phyloP scores from a whole-genome alignment of 2,329 filamentous ascomycete species.

The Rutstroemia sydowiana region DNA sequence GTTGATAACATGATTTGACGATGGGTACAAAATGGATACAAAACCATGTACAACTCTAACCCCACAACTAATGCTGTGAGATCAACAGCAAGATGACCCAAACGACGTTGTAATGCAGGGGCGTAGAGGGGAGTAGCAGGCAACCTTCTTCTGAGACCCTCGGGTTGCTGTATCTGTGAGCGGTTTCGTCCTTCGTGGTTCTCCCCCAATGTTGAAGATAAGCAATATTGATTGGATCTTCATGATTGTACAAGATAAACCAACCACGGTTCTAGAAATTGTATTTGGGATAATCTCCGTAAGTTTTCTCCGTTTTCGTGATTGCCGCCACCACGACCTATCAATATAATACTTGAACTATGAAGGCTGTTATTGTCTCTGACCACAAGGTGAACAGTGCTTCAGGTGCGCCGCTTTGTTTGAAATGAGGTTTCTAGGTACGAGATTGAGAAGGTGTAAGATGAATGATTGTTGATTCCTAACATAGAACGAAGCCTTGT shows the following conservation, averaged over 20 bases:
- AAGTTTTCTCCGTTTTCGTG: conserved; percentile 7
- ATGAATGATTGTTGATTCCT: not conserved
- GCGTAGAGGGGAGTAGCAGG: conserved; percentile 8
- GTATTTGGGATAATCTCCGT: conserved; percentile 7
- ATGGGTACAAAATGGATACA: conserved; percentile 5
- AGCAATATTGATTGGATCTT: conserved; percentile 2
- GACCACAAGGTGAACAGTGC: conserved; percentile 5
- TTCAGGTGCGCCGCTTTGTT: conserved; percentile 5
- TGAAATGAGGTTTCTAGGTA: not conserved
- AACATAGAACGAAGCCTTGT: too few species aligned
- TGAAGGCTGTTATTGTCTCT: conserved; percentile 3
- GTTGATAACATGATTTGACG: conserved; percentile 5
- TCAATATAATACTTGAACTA: not conserved
- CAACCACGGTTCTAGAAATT: conserved; percentile 3
- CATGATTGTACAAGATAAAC: conserved; percentile 1
- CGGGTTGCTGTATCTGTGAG: conserved; percentile 3
- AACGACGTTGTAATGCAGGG: conserved; percentile 9
- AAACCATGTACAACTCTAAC: conserved; percentile 7
- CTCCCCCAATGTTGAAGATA: conserved; percentile 2
- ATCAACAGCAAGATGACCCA: conserved; percentile 1
- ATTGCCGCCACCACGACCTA: conserved; percentile 1
- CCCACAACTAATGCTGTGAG: conserved; percentile 6
- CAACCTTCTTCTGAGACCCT: not conserved
- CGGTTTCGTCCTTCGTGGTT: conserved; percentile 4
- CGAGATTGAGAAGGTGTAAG: not conserved